Evolutionary conservation across 352 stramenopile genomes (phyloP).

Genomic region (Aphanomyces astaci): DNA sequence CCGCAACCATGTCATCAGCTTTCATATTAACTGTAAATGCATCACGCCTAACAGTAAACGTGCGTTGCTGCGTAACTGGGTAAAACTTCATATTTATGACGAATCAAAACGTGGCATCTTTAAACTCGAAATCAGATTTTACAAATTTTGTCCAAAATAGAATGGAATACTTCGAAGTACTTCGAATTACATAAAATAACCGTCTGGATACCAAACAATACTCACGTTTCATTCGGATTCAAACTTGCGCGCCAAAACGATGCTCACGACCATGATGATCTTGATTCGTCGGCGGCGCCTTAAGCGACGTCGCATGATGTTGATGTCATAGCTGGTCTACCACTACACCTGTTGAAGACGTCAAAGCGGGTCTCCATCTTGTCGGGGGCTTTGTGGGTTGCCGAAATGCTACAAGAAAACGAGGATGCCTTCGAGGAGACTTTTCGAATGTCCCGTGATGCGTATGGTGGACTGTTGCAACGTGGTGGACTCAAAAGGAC

Average conservation of each 20-base stretch:
- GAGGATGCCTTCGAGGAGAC: not conserved
- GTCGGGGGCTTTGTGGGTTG: not conserved
- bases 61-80: no score
- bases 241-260: not conserved
- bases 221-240: not conserved
- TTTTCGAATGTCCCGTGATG: not conserved
- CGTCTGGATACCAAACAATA: not conserved
- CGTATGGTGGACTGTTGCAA: not conserved
- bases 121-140: not conserved
- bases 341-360: not conserved
- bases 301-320: not conserved
- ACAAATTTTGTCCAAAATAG: not conserved
- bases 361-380: conserved; percentile 1
- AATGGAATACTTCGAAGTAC: not conserved
- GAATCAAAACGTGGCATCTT: not conserved
- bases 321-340: not conserved
- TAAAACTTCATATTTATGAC: no score
- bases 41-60: no score
- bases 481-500: not conserved
- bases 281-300: not conserved
- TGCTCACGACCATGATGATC: not conserved
- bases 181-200: not conserved
- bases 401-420: not conserved
- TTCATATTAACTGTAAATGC: no score
- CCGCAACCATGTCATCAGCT: no score